Base-by-base conservation (phyloP, 192 early-diverging fungal species). In the Borealophlyctis nickersoniae region DNA sequence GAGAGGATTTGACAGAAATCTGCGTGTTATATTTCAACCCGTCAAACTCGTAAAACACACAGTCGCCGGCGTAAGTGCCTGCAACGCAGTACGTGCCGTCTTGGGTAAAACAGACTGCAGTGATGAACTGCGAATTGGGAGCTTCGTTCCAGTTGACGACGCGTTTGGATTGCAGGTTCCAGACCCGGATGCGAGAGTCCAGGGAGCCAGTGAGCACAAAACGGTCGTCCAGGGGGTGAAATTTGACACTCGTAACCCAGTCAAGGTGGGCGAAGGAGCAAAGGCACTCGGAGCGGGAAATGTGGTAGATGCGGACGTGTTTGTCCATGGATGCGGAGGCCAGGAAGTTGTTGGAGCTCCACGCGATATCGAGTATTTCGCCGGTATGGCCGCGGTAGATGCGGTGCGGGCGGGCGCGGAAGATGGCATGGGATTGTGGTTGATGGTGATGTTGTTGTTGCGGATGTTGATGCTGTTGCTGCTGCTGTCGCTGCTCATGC, bases 251-350 rank as follows among this genome's bases (percentile, higher is more conserved):
- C 0, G 89, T 88, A 1, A 94, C 92, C 14, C 87, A 83, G 66
- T 90, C 90, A 32, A 77, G 72, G 66, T 94, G 92, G 29, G 77
- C 72, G 63, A 96, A 92, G 3, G 86, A 80, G 67, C 89, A 90
- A 39, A 96, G 73, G 58, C 91, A 92, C 52, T 84, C 85, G 33
- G 77, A 71, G 24, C 83, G 76, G 30, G 78, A 81, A 22, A 89
- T 71, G 70, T 96, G 91, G 90, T 89, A 96, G 63, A 96, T 69
- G 22, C 91, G 80, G 30, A 96, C 92, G 0, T 88, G 91, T 55
- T 85, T 85, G 67, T 95, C 93, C 76, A 88, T 82, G 11, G 89
- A 91, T 19, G 89, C 84, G 5, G 89, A 88, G 29, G 92, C 71
- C 4, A 96, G 66, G 65, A 94, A 94, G 16, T 86, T 83, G 73